Evolutionary conservation across 1,284 basidiomycete genomes (phyloP), one percentile per base, ranked within the genome.

Genomic region (Ceratobasidium sp.): DNA sequence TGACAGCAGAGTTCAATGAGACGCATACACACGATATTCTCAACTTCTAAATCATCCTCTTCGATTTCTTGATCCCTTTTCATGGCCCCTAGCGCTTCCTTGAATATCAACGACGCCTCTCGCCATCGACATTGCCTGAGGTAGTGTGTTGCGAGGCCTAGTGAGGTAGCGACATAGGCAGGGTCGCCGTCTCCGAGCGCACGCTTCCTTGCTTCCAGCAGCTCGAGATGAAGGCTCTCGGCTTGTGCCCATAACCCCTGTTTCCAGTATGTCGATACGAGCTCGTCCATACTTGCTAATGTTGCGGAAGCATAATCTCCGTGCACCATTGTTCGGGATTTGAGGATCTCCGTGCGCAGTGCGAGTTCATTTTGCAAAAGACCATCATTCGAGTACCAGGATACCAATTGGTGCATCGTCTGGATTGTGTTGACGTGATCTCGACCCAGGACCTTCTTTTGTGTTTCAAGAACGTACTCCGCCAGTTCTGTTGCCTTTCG

Each of bases 291-390:
- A 5, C 31, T 54, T 11, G 2, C 9, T 14, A 66, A 19, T 19
- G 64, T 66, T 24, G 41, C 33, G 17, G 31, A 50, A 45, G 53
- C 48, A 29, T 54, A n/a, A 19, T 54, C 31, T 29, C 64, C 64
- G 22, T 14, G 19, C 19, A 54, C 31, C 36, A 14, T 4, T 31
- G 33, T 66, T 8, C 33, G 48, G 3, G 33, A n/a, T 6, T 51
- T 19, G n/a, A 66, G 11, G 5, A 53, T 48, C 24, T 53, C n/a
- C 4, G 33, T 29, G 3, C 29, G 48, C 8, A 63, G 41, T 24
- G 19, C 41, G 19, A 31, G 44, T 14, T 27, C 60, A 8, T 63
- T 24, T 7, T 45, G 27, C 14, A 29, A 66, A 7, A 47, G 63
- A 66, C 33, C 47, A 7, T 51, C 47, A 11, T 14, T 15, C 1